Evolutionary conservation across 2,329 filamentous ascomycete species (phyloP).

Genomic region (Aspergillus ustus): DNA sequence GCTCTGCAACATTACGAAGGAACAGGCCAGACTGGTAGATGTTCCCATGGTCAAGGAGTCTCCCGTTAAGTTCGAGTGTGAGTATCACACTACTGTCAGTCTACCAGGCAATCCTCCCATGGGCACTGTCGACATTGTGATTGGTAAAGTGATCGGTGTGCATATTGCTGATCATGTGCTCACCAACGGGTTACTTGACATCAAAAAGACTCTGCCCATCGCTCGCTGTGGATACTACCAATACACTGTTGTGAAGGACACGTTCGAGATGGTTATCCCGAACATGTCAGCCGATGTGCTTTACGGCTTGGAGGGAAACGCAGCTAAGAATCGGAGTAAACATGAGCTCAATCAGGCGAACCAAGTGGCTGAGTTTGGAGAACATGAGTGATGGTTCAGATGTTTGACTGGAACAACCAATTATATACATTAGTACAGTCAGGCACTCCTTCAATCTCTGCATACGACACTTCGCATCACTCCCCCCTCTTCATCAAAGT

Average conservation of each 20-base stretch:
- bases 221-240: conserved; percentile 65
- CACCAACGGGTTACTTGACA: too few species aligned
- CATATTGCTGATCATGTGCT: conserved; percentile 61
- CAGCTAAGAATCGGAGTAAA: conserved; percentile 26
- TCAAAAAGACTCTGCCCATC: too few species aligned
- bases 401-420: too few species aligned
- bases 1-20: conserved; percentile 55
- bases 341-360: too few species aligned
- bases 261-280: conserved; percentile 64
- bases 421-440: too few species aligned
- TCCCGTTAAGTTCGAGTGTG: conserved; percentile 65
- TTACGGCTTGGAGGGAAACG: conserved; percentile 47
- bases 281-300: conserved; percentile 39
- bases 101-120: conserved; percentile 62
- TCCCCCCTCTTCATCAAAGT: too few species aligned
- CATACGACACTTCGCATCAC: too few species aligned
- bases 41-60: conserved; percentile 58
- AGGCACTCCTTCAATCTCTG: too few species aligned
- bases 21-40: conserved; percentile 44
- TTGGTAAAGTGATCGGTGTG: conserved; percentile 61
- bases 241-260: conserved; percentile 60
- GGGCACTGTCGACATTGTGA: conserved; percentile 62
- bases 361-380: too few species aligned
- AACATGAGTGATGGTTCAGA: too few species aligned
- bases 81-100: conserved; percentile 59